Percentiles rank a stretch among this genome's conserved stretches.
phyloP scores from a whole-genome alignment of 257 asterid species.

The Linderniella brevidens region DNA sequence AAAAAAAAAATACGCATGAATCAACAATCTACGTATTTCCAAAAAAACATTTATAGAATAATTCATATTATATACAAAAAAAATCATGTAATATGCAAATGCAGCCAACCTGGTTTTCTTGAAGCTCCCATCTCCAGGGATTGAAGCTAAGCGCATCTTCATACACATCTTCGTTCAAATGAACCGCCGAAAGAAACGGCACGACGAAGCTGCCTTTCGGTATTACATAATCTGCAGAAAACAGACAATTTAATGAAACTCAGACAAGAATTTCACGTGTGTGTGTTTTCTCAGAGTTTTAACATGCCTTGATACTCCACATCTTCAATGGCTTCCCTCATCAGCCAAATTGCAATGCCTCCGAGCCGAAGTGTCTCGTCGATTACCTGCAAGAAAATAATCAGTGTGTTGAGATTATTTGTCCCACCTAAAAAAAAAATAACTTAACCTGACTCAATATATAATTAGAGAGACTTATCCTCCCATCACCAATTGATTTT shows the following conservation, averaged over 20 bases:
- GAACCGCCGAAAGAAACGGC: slow-evolving; percentile 85
- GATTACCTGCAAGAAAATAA: slow-evolving; percentile 29
- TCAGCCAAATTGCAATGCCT: slow-evolving; percentile 86
- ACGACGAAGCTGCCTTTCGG: slow-evolving; percentile 85
- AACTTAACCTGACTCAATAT: too few species aligned
- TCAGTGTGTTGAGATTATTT: too few species aligned
- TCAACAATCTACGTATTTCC: slow-evolving; percentile 2
- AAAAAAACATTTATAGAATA: too few species aligned
- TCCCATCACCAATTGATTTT: too few species aligned
- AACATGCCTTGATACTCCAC: slow-evolving; percentile 57
- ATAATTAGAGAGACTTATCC: too few species aligned
- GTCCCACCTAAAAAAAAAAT: too few species aligned
- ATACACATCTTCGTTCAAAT: slow-evolving; percentile 39
- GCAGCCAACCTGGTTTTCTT: slow-evolving; percentile 45
- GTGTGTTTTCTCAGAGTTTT: neutral
- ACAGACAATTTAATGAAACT: neutral
- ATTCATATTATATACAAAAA: too few species aligned
- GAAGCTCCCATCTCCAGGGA: slow-evolving; percentile 90
- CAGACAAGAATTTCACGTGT: neutral
- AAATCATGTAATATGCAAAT: too few species aligned
- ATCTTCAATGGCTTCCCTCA: slow-evolving; percentile 77
- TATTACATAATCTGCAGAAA: slow-evolving; percentile 44
- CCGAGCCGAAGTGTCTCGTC: slow-evolving; percentile 84
- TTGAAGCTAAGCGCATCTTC: slow-evolving; percentile 50
- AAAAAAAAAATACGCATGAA: too few species aligned